phyloP scores from a whole-genome alignment of 1,284 basidiomycete species.

The Macrocystidia cucumis region DNA sequence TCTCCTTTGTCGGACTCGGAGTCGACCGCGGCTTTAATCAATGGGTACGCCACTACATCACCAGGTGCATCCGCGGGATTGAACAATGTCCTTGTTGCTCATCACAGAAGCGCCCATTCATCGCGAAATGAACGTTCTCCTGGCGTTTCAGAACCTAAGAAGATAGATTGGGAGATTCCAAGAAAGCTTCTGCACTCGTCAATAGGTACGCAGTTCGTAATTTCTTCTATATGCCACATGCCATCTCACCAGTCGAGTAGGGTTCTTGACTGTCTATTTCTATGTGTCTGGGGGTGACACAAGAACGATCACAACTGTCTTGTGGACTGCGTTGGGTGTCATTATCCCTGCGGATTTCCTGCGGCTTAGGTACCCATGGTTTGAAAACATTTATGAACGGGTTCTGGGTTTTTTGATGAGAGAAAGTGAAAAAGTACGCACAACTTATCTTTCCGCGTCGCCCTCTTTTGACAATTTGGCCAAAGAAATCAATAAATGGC shows the following conservation, averaged over 20 bases:
- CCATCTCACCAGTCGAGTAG: constrained; percentile 27
- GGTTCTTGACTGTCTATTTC: constrained; percentile 80
- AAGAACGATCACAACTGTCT: constrained; percentile 50
- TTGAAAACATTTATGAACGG: constrained; percentile 75
- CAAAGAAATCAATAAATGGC: constrained; percentile 61
- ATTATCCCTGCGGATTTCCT: constrained; percentile 77
- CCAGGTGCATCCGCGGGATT: not conserved
- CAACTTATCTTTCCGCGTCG: constrained; percentile 5
- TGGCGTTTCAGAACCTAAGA: constrained; percentile 18
- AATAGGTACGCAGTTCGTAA: constrained; percentile 55
- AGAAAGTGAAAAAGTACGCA: constrained; percentile 80
- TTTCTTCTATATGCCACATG: constrained; percentile 6
- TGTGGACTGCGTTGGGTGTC: constrained; percentile 62
- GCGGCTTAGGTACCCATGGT: constrained; percentile 61
- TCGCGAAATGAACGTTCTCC: constrained; percentile 4
- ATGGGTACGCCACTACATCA: too few species aligned
- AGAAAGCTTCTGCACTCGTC: constrained; percentile 87
- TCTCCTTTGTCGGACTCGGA: too few species aligned
- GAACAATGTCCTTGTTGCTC: not conserved
- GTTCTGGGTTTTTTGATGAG: constrained; percentile 89
- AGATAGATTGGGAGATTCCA: constrained; percentile 78
- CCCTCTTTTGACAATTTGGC: constrained; percentile 1
- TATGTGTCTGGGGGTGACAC: constrained; percentile 54
- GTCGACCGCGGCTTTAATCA: too few species aligned
- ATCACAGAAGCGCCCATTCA: not conserved